phyloP scores from a whole-genome alignment of 1,284 basidiomycete genomes.

The Chalciporus sp. region DNA sequence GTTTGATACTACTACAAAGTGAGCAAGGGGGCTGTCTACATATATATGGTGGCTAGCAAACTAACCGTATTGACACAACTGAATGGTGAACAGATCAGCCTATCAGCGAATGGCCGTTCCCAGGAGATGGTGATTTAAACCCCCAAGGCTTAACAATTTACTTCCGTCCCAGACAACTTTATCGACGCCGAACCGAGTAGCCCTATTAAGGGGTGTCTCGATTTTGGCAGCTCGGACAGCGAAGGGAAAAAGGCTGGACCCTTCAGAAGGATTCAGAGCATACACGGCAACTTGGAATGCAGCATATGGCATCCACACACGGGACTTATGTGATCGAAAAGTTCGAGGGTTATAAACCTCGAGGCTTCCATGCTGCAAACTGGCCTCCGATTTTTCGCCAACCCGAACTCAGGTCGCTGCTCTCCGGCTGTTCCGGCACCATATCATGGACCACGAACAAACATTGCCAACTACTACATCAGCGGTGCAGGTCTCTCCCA shows the following conservation, averaged over 20 bases:
- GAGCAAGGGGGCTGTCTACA: too few relatives aligned
- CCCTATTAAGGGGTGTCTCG: background rate
- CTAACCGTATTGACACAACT: too few relatives aligned
- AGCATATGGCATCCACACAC: background rate
- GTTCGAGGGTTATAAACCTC: background rate
- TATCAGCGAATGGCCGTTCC: background rate
- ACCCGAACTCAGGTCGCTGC: background rate
- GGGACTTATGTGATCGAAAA: background rate
- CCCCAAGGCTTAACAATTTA: background rate
- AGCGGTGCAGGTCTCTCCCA: background rate
- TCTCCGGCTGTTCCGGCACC: background rate
- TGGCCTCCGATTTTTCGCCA: background rate
- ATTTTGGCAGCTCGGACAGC: background rate
- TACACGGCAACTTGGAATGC: too few relatives aligned
- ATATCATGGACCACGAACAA: conserved; percentile 19
- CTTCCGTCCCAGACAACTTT: background rate
- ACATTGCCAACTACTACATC: background rate
- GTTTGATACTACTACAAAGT: too few relatives aligned
- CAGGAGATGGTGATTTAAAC: background rate
- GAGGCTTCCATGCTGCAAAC: background rate
- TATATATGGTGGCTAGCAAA: too few relatives aligned
- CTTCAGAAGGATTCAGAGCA: background rate
- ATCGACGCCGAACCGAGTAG: conserved; percentile 15
- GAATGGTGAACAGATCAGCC: too few relatives aligned
- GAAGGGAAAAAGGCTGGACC: background rate